Conservation (phyloP, 768 basidiomycete genomes). For the Hortiboletus flavorubellus region DNA sequence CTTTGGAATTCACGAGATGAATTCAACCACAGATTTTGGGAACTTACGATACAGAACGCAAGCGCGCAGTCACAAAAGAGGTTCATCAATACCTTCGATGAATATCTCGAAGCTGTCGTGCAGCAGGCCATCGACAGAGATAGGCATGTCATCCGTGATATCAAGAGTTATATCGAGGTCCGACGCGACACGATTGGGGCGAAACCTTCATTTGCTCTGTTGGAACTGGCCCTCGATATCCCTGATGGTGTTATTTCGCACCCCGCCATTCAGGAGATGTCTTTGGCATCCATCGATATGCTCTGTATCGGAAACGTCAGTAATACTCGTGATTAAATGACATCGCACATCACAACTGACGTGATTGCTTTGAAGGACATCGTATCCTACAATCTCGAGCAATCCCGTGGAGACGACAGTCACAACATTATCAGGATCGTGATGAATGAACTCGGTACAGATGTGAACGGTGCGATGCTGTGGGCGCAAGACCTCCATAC, state of each 20-base stretch:
- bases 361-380: slow-evolving; percentile 20
- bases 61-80: slow-evolving; percentile 1
- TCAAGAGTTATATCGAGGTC: slow-evolving; percentile 40
- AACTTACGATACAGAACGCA: slow-evolving; percentile 1
- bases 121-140: slow-evolving; percentile 6
- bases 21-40: slow-evolving; percentile 14
- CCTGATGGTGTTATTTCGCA: slow-evolving; percentile 41
- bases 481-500: slow-evolving; percentile 13
- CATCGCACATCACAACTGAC: neutral
- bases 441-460: slow-evolving; percentile 38
- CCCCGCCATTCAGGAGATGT: slow-evolving; percentile 33
- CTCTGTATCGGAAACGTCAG: slow-evolving; percentile 37
- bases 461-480: slow-evolving; percentile 15
- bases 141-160: slow-evolving; percentile 27
- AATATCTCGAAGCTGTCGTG: neutral
- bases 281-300: slow-evolving; percentile 30
- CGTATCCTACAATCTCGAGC: slow-evolving; percentile 33
- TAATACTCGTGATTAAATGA: neutral
- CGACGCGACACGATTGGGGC: slow-evolving; percentile 34
- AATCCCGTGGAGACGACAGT: slow-evolving; percentile 23
- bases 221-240: slow-evolving; percentile 32
- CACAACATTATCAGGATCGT: slow-evolving; percentile 48
- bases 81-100: slow-evolving; percentile 2
- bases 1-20: neutral
- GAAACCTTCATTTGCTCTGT: neutral